phyloP scores from a whole-genome alignment of 768 basidiomycete species.

The Hysterangium stoloniferum region DNA sequence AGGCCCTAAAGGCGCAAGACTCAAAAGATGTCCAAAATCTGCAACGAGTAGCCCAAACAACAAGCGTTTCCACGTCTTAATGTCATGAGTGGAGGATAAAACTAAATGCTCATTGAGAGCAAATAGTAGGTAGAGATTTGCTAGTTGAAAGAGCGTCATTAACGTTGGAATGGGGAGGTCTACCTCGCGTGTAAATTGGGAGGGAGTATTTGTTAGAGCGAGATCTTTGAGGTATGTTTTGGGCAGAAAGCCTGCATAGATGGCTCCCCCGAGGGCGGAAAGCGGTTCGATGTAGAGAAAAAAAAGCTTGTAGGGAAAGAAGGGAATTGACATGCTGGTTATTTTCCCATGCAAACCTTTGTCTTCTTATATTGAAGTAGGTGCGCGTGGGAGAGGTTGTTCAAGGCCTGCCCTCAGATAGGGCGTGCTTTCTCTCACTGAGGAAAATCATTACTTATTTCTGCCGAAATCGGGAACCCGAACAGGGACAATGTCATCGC shows the following conservation, averaged over 20 bases:
- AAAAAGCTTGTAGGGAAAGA: constrained; percentile 35
- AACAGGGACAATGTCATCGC: too few species aligned
- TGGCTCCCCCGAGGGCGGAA: constrained; percentile 40
- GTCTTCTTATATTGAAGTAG: too few species aligned
- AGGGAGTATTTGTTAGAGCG: constrained; percentile 12
- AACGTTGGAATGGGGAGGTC: constrained; percentile 24
- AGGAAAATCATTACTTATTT: too few species aligned
- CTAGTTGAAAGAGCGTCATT: constrained; percentile 39
- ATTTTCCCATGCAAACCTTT: not conserved
- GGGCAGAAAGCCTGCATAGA: constrained; percentile 37
- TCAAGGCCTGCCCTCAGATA: too few species aligned
- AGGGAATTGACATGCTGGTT: constrained; percentile 13
- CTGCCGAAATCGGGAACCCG: too few species aligned
- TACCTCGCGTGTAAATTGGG: not conserved
- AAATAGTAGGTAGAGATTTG: constrained; percentile 45
- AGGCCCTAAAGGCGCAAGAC: constrained; percentile 35
- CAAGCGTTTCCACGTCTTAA: constrained; percentile 36
- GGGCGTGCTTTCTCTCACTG: too few species aligned
- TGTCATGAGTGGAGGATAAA: constrained; percentile 34
- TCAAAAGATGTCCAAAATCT: constrained; percentile 41
- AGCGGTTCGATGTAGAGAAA: constrained; percentile 47
- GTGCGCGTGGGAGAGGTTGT: too few species aligned
- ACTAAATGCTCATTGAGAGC: constrained; percentile 44
- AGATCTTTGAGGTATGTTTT: constrained; percentile 33
- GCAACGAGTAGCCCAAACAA: constrained; percentile 39